Percentiles rank a stretch among this genome's conserved stretches.
These are phyloP conservation scores for Cyclanthera cordifolia DNA, from an alignment of 306 rosid genomes.

Conservation along the genomic window DNA sequence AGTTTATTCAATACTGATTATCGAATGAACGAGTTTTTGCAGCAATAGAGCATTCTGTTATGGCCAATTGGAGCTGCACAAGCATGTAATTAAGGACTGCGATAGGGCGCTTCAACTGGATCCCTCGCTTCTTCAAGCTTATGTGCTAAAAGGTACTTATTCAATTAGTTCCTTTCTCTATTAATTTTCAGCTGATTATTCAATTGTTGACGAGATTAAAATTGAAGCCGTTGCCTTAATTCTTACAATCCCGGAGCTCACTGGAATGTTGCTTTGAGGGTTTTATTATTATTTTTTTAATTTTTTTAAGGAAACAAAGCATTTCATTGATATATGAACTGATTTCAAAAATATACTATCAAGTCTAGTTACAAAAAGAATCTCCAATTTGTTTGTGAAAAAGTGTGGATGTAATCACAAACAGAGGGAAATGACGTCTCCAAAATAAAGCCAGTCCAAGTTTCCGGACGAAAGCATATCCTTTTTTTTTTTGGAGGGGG, in stretches of 20 bases:
- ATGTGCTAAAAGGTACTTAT: conserved; percentile 61
- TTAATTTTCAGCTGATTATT: conserved; percentile 8
- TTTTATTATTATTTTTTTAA: no score
- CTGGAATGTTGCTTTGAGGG: conserved; percentile 3
- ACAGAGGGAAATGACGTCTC: no score
- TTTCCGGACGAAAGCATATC: no score
- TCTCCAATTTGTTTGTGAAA: no score
- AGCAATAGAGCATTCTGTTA: conserved; percentile 92
- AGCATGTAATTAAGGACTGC: conserved; percentile 87
- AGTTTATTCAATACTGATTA: conserved; percentile 15
- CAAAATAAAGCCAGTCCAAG: no score
- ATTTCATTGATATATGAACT: no score
- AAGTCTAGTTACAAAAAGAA: no score
- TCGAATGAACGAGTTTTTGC: conserved; percentile 7
- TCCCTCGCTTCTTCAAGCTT: conserved; percentile 62
- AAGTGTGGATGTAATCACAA: no score
- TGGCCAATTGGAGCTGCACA: conserved; percentile 81
- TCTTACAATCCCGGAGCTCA: neutral
- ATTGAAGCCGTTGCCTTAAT: neutral
- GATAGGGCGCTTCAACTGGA: conserved; percentile 79
- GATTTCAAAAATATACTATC: no score
- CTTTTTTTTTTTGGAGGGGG: no score
- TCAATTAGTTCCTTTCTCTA: neutral
- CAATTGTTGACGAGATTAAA: neutral
- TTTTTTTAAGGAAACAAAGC: no score